Percentiles rank a stretch among this genome's conserved stretches.
These are phyloP conservation scores for Septoria linicola DNA, from an alignment of 2,329 filamentous ascomycete species.

Conservation along the genomic window DNA sequence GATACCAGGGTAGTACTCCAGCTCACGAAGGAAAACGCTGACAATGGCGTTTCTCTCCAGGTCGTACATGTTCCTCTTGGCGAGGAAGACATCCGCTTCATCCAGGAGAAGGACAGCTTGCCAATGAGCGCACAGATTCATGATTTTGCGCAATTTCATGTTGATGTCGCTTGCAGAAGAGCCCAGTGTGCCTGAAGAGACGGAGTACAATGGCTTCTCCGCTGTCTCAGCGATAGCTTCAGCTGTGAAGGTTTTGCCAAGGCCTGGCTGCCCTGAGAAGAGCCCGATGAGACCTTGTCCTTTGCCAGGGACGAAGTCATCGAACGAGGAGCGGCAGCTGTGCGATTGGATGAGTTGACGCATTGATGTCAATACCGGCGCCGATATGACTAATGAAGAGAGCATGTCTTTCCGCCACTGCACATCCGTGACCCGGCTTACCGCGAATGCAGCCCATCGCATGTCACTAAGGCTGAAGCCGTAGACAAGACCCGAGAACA, in stretches of 20 bases:
- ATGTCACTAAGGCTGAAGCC: not conserved
- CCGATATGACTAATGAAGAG: conserved; percentile 5
- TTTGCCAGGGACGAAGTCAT: conserved; percentile 11
- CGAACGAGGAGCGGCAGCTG: conserved; percentile 1
- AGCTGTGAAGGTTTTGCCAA: conserved; percentile 27
- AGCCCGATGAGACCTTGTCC: conserved; percentile 13
- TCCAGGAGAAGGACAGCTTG: conserved; percentile 40
- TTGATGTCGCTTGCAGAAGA: conserved; percentile 21
- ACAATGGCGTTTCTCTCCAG: conserved; percentile 80
- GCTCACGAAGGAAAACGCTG: conserved; percentile 75
- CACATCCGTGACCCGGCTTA: not conserved
- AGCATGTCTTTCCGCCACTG: conserved; percentile 4
- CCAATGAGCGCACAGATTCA: conserved; percentile 24
- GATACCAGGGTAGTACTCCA: conserved; percentile 89
- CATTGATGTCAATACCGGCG: not conserved
- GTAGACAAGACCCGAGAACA: conserved; percentile 5
- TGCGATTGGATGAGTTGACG: conserved; percentile 5
- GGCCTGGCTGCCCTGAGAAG: conserved; percentile 24
- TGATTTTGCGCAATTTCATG: conserved; percentile 13
- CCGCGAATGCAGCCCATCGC: conserved; percentile 8
- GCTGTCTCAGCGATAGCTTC: conserved; percentile 17
- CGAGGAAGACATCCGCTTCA: conserved; percentile 42
- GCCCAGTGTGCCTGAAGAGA: conserved; percentile 9
- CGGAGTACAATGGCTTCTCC: not conserved
- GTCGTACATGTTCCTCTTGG: conserved; percentile 71